Evolutionary conservation across 768 basidiomycete genomes (phyloP).

Genomic region (Tylopilus subfusipes): DNA sequence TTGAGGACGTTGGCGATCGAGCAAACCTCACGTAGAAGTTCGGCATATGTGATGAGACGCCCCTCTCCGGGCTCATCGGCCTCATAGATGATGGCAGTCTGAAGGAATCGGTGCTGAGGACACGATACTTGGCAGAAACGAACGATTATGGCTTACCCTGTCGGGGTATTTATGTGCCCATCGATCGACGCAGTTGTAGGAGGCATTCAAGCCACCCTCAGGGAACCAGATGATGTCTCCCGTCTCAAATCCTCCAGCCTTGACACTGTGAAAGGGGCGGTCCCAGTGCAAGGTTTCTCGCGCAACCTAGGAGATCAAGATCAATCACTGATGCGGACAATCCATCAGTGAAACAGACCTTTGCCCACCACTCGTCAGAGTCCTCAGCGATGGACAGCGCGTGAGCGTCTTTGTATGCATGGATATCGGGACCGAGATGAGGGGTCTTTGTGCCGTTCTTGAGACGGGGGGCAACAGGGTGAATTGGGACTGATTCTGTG

Average conservation of each 20-base stretch:
- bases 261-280: conserved; percentile 82
- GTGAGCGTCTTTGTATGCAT: conserved; percentile 71
- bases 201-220: conserved; percentile 86
- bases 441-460: conserved; percentile 60
- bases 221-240: conserved; percentile 97
- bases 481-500: conserved; percentile 37
- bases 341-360: conserved; percentile 40
- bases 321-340: not conserved
- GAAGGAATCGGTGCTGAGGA: not conserved
- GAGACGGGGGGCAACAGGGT: conserved; percentile 78
- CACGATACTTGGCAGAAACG: not conserved
- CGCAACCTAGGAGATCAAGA: conserved; percentile 47
- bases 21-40: conserved; percentile 89
- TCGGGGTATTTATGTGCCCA: conserved; percentile 91
- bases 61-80: conserved; percentile 91
- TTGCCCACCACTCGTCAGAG: conserved; percentile 86
- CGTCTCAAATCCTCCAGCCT: conserved; percentile 74
- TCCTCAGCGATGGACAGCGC: conserved; percentile 67
- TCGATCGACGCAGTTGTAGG: conserved; percentile 97
- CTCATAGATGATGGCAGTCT: conserved; percentile 98
- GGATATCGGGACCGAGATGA: conserved; percentile 74
- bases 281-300: conserved; percentile 81
- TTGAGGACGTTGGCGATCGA: conserved; percentile 90
- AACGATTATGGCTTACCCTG: conserved; percentile 45
- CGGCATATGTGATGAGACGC: conserved; percentile 68